A percentile compares a stretch with the other conserved stretches of the same genome.
phyloP scores from a whole-genome alignment of 2,329 filamentous ascomycete genomes.

The Fusarium irregulare region DNA sequence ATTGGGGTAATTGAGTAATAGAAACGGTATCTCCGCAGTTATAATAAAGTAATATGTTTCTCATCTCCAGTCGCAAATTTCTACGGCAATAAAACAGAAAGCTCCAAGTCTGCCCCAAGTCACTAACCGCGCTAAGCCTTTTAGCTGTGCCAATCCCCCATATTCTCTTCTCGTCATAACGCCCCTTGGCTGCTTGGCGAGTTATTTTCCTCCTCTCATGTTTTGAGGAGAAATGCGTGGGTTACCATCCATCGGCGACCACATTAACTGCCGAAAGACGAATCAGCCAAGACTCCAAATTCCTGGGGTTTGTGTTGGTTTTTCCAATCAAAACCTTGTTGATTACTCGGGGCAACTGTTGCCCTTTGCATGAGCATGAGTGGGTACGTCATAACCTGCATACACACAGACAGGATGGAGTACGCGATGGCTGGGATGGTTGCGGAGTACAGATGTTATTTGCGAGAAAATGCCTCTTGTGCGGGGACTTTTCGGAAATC shows the following conservation, averaged over 20 bases:
- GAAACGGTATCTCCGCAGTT: not conserved
- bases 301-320: not conserved
- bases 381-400: not conserved
- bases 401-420: not conserved
- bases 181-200: conserved; percentile 14
- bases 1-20: conserved; percentile 8
- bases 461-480: conserved; percentile 14
- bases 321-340: not conserved
- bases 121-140: not conserved
- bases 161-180: not conserved
- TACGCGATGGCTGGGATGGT: not conserved
- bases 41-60: not conserved
- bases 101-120: not conserved
- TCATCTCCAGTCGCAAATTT: not conserved
- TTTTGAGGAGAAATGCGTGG: not conserved
- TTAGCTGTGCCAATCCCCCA: not conserved
- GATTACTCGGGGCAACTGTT: not conserved
- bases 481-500: not conserved
- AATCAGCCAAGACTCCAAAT: conserved; percentile 9
- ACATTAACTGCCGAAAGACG: conserved; percentile 15
- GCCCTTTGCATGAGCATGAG: not conserved
- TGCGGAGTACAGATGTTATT: not conserved
- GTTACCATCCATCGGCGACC: conserved; percentile 3
- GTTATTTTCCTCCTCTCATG: conserved; percentile 1
- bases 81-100: not conserved